Conservation (phyloP, 192 early-diverging fungal genomes). For the Rhizoclosmatium sp. region DNA sequence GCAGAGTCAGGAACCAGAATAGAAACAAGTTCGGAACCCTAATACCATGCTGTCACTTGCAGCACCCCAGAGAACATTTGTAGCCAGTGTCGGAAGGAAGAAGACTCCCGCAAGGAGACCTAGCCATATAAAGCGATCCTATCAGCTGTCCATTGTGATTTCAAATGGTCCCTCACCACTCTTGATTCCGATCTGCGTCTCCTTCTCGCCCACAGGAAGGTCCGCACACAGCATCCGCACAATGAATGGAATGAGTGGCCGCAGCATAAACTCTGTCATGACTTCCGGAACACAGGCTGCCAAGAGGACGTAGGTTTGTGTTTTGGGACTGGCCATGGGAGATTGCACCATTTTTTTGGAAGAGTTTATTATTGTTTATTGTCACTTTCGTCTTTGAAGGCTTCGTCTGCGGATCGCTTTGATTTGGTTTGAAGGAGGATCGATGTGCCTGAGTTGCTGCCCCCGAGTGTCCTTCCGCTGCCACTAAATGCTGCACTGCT, state of each 20-base stretch:
- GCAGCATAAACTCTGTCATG: slow-evolving; percentile 51
- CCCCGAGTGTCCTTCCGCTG: too few relatives aligned
- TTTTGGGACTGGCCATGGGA: not conserved
- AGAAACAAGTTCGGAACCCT: not conserved
- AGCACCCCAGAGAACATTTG: slow-evolving; percentile 58
- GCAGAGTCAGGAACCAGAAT: not conserved
- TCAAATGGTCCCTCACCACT: not conserved
- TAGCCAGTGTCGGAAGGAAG: slow-evolving; percentile 57
- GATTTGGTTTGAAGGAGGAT: too few relatives aligned
- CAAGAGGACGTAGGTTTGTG: slow-evolving; percentile 43
- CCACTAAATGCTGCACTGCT: too few relatives aligned
- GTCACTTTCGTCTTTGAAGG: too few relatives aligned
- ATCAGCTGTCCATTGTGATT: not conserved
- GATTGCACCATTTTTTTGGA: too few relatives aligned
- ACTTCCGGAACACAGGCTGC: slow-evolving; percentile 53
- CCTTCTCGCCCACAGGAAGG: slow-evolving; percentile 6
- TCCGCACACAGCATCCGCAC: slow-evolving; percentile 34
- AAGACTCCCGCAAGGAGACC: slow-evolving; percentile 55
- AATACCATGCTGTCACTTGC: slow-evolving; percentile 40
- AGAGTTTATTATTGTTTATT: too few relatives aligned
- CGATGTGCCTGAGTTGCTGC: too few relatives aligned
- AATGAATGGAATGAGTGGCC: slow-evolving; percentile 57
- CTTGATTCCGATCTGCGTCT: slow-evolving; percentile 11
- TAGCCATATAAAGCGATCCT: not conserved
- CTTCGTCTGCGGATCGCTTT: too few relatives aligned